phyloP scores from a whole-genome alignment of 2,329 filamentous ascomycete genomes.

The Xylariales sp. region DNA sequence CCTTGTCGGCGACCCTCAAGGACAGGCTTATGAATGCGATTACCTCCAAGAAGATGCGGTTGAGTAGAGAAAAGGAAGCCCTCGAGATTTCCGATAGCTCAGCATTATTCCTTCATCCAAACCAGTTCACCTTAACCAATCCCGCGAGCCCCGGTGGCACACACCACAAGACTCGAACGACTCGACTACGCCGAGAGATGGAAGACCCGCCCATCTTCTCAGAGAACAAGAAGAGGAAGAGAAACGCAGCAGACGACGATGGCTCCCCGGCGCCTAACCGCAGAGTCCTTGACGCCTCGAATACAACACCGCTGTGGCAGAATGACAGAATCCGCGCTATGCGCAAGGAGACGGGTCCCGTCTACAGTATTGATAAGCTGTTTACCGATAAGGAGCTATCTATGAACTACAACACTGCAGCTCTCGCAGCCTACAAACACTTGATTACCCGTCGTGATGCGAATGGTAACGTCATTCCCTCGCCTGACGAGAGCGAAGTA shows the following conservation, averaged over 20 bases:
- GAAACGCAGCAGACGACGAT: conserved; percentile 55
- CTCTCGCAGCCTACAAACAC: conserved; percentile 58
- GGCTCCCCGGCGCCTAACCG: conserved; percentile 57
- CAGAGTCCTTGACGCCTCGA: conserved; percentile 50
- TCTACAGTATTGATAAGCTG: conserved; percentile 65
- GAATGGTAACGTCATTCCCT: conserved; percentile 45
- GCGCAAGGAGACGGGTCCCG: conserved; percentile 52
- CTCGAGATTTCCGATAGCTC: conserved; percentile 64
- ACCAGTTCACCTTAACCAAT: conserved; percentile 63
- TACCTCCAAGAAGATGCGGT: conserved; percentile 58
- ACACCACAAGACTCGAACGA: conserved; percentile 60
- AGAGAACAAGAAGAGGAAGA: conserved; percentile 59
- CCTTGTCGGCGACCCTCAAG: conserved; percentile 55
- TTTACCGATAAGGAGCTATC: conserved; percentile 67
- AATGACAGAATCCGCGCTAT: conserved; percentile 51
- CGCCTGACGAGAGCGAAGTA: conserved; percentile 49
- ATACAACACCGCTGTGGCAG: conserved; percentile 59
- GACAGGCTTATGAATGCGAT: conserved; percentile 65
- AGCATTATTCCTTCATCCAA: conserved; percentile 61
- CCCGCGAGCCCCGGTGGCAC: conserved; percentile 59
- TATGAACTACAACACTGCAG: conserved; percentile 60
- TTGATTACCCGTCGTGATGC: conserved; percentile 52
- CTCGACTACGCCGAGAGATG: conserved; percentile 54
- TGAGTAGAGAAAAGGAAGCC: conserved; percentile 63
- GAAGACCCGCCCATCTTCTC: conserved; percentile 53